These are phyloP conservation scores for Stramenopiles sp. DNA, from an alignment of 352 stramenopile species.

Conservation along the genomic window DNA sequence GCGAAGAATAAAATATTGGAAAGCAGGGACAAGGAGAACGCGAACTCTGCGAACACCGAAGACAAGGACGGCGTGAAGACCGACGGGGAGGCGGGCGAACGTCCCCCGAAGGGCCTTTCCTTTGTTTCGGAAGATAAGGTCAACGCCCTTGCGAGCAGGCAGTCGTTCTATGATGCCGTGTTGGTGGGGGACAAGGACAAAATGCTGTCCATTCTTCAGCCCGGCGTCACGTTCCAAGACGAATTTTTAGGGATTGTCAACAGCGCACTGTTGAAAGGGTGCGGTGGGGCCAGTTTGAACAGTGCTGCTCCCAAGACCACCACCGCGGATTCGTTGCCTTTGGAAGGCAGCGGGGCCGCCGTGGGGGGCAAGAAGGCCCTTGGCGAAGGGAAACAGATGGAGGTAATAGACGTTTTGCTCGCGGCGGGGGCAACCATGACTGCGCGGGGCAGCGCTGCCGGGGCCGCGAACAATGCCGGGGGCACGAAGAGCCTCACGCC, in stretches of 20 bases:
- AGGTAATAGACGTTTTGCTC: background rate
- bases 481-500: background rate
- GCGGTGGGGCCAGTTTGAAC: background rate
- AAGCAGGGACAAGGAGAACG: background rate
- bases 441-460: background rate
- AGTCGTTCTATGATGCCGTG: background rate
- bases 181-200: background rate
- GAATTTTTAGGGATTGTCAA: slow-evolving; percentile 2
- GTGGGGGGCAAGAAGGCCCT: background rate
- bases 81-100: too few relatives aligned
- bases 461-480: background rate
- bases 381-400: background rate
- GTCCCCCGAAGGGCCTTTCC: background rate
- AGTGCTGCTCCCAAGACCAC: background rate
- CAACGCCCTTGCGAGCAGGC: background rate
- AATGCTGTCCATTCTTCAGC: background rate
- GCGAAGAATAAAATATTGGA: too few relatives aligned
- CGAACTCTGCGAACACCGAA: background rate
- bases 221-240: background rate
- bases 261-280: background rate
- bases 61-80: too few relatives aligned
- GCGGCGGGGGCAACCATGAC: background rate
- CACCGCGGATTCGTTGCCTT: background rate
- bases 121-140: background rate
- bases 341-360: background rate